phyloP scores from a whole-genome alignment of 768 basidiomycete genomes.

The Leccinum rimulosum region DNA sequence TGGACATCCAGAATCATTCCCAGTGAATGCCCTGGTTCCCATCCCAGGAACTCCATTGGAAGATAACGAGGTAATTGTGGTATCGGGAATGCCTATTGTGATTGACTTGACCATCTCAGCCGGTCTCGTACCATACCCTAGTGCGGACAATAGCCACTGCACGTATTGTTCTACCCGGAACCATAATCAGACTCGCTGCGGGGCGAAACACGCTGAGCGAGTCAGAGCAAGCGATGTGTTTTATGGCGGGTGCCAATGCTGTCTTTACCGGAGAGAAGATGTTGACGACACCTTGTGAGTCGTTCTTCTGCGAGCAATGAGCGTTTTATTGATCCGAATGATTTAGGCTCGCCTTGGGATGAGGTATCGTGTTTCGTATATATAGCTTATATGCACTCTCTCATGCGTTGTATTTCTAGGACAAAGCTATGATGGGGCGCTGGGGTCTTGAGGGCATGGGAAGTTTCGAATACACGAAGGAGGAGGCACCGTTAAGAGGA shows the following conservation, averaged over 20 bases:
- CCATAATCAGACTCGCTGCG: conserved; percentile 94
- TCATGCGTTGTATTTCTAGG: conserved; percentile 40
- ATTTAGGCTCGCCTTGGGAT: conserved; percentile 87
- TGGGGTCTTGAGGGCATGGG: conserved; percentile 93
- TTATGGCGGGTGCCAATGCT: conserved; percentile 98
- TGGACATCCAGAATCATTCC: conserved; percentile 98
- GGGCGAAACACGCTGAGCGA: conserved; percentile 88
- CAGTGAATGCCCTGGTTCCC: conserved; percentile 95
- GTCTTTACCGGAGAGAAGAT: conserved; percentile 98
- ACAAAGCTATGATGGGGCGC: conserved; percentile 89
- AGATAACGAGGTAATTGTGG: conserved; percentile 67
- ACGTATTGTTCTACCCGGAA: conserved; percentile 84
- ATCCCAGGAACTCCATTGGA: conserved; percentile 94
- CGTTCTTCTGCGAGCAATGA: not conserved
- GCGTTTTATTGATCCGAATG: conserved; percentile 6
- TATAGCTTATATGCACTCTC: not conserved
- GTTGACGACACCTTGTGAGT: conserved; percentile 94
- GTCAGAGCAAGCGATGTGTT: conserved; percentile 95
- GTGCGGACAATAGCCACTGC: conserved; percentile 95
- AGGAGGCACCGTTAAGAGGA: conserved; percentile 37
- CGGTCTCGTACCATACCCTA: conserved; percentile 76
- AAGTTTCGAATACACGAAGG: conserved; percentile 76
- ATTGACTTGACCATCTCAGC: conserved; percentile 43
- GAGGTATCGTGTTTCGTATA: conserved; percentile 47
- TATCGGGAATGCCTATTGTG: not conserved